Base-by-base conservation (phyloP, 345 rosid genomes). In the Brassica incana region DNA sequence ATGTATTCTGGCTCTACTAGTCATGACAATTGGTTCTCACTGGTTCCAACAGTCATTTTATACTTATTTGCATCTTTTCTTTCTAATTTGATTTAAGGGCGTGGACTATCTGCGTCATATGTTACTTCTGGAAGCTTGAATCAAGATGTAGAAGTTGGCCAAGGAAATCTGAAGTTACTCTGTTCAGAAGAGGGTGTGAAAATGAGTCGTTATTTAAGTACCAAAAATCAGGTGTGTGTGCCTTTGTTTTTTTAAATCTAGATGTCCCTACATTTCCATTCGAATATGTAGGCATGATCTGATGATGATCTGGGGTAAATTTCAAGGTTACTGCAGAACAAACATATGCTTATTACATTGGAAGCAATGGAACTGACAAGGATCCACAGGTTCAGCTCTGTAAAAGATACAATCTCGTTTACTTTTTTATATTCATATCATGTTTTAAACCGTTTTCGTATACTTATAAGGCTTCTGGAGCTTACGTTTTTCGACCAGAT, bases 401-500 rank as follows among this genome's bases (percentile, higher is more conserved):
- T 66, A 62, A 40, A 6, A 40, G 54, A 80, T 54, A 56, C 64
- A 80, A 69, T 18, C 8, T 63, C 23, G 16, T 52, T 43, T 36
- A 58, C 48, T 50, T 40, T 20, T n/a, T 72, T 59, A 40, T 58
- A 54, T 36, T 72, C 52, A 12, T 71, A 67, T 70, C 12, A n/a
- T 36, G 71, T 35, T 15, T 30, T 59, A 8, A n/a, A 64, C 25
- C 4, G 48, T 45, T 69, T 61, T 62, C 58, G 2, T 50, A 35
- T n/a, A 60, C 79, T 70, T 81, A 10, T 65, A 78, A 94, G 98
- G 97, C 97, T 60, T 92, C 97, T 56, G 98, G 98, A 80, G 97
- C 98, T 72, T 94, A 94, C 73, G 89, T 94, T 63, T 94, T 94
- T 79, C 97, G 98, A 73, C 97, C 97, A 76, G 92, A 94, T 85